Evolutionary conservation across 345 rosid genomes (phyloP).

Genomic region (Citrus trifoliata): DNA sequence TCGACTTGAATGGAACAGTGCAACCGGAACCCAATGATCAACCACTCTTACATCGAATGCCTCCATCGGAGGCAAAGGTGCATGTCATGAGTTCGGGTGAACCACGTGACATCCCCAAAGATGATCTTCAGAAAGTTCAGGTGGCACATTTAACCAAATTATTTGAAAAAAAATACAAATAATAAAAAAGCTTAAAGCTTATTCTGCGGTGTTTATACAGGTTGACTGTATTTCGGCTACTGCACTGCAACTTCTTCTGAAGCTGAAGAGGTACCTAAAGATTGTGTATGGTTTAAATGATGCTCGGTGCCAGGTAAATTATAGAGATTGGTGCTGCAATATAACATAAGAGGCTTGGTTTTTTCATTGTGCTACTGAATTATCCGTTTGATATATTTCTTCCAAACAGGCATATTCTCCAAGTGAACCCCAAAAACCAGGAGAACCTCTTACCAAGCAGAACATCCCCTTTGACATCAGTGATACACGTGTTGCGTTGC

Average conservation of each 20-base stretch:
- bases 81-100: constrained; percentile 32
- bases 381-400: not conserved
- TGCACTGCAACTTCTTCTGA: constrained; percentile 88
- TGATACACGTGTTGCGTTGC: constrained; percentile 47
- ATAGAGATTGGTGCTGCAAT: not conserved
- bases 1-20: constrained; percentile 62
- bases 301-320: constrained; percentile 87
- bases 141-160: constrained; percentile 26
- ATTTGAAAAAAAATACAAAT: not conserved
- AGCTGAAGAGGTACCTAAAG: constrained; percentile 88
- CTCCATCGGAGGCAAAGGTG: constrained; percentile 32
- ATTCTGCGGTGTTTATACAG: constrained; percentile 35
- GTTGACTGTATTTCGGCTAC: constrained; percentile 68
- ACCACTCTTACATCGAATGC: constrained; percentile 23
- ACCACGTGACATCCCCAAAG: constrained; percentile 46
- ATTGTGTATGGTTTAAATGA: constrained; percentile 81
- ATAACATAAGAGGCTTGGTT: not conserved
- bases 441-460: constrained; percentile 75
- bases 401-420: constrained; percentile 75
- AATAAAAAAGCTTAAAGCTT: not conserved
- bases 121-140: constrained; percentile 76
- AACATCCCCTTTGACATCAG: constrained; percentile 63
- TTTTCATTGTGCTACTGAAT: not conserved
- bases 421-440: constrained; percentile 71
- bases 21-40: constrained; percentile 46